Percentiles rank a stretch among this genome's conserved stretches.
Conservation (phyloP, 805 yeast species). For the Wickerhamomyces alni region DNA sequence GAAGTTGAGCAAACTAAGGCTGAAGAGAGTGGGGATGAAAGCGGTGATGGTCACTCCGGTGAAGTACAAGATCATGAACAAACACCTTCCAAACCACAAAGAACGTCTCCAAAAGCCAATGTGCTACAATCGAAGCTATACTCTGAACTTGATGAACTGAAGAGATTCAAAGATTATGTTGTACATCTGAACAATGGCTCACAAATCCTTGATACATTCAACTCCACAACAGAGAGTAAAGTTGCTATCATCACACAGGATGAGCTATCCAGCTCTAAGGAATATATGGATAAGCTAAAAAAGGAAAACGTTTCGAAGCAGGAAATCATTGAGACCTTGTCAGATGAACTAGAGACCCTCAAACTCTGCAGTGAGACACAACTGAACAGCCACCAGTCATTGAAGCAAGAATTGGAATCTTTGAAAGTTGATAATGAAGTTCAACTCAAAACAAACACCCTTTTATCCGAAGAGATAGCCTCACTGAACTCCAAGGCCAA, state of each 20-base stretch:
- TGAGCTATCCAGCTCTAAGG: background rate
- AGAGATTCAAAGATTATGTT: constrained; percentile 13
- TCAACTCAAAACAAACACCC: too few relatives aligned
- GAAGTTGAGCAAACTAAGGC: constrained; percentile 4
- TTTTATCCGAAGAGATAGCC: constrained; percentile 2
- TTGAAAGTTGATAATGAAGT: constrained; percentile 6
- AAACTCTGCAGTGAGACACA: too few relatives aligned
- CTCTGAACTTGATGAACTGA: constrained; percentile 16
- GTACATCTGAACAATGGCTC: constrained; percentile 10
- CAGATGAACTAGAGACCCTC: background rate
- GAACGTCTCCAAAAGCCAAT: constrained; percentile 1
- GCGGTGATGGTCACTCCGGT: constrained; percentile 3
- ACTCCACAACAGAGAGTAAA: background rate
- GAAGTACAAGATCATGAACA: constrained; percentile 8
- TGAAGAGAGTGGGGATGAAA: constrained; percentile 8
- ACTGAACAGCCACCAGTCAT: too few relatives aligned
- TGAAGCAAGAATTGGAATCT: background rate
- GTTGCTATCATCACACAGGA: background rate
- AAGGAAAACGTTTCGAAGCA: background rate
- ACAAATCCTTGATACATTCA: constrained; percentile 1
- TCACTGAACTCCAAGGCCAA: too few relatives aligned
- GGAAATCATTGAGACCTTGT: background rate
- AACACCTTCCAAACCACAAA: constrained; percentile 19
- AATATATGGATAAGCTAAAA: background rate
- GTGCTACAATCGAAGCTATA: background rate